Evolutionary conservation across 148 eudicot genomes (phyloP).

Genomic region (Cornus suecica): DNA sequence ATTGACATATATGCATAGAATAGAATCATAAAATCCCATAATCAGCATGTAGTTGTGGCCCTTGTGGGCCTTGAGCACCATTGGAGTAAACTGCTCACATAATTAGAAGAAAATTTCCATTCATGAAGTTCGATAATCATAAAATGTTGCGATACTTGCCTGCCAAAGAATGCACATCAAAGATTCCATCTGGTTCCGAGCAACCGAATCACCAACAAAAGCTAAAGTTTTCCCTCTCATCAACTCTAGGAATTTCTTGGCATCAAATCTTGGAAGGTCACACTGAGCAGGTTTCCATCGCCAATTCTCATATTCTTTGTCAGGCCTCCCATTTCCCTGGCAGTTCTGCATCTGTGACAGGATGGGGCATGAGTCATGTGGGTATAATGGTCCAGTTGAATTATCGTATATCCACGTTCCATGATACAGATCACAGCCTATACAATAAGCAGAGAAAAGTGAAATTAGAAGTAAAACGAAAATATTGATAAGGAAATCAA

Average conservation of each 20-base stretch:
- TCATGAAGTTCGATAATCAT: neutral
- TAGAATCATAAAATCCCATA: neutral
- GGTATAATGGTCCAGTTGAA: slow-evolving; percentile 66
- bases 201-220: slow-evolving; percentile 84
- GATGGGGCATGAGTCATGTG: slow-evolving; percentile 76
- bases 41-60: neutral
- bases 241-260: slow-evolving; percentile 63
- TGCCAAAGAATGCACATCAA: slow-evolving; percentile 89
- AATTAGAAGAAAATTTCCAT: neutral
- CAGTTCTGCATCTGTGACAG: slow-evolving; percentile 90
- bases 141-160: slow-evolving; percentile 34
- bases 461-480: neutral
- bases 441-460: slow-evolving; percentile 13
- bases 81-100: neutral
- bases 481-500: neutral
- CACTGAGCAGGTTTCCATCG: slow-evolving; percentile 85
- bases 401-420: slow-evolving; percentile 84
- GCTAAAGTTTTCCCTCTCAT: slow-evolving; percentile 92
- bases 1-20: neutral
- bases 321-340: slow-evolving; percentile 98
- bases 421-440: slow-evolving; percentile 83
- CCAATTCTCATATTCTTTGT: slow-evolving; percentile 89
- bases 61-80: neutral
- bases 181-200: slow-evolving; percentile 79
- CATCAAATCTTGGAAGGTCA: slow-evolving; percentile 77